Percentiles rank a stretch among this genome's conserved stretches.
Evolutionary conservation across 2,329 filamentous ascomycete species (phyloP).

Genomic region (Trichoderma koningiopsis): DNA sequence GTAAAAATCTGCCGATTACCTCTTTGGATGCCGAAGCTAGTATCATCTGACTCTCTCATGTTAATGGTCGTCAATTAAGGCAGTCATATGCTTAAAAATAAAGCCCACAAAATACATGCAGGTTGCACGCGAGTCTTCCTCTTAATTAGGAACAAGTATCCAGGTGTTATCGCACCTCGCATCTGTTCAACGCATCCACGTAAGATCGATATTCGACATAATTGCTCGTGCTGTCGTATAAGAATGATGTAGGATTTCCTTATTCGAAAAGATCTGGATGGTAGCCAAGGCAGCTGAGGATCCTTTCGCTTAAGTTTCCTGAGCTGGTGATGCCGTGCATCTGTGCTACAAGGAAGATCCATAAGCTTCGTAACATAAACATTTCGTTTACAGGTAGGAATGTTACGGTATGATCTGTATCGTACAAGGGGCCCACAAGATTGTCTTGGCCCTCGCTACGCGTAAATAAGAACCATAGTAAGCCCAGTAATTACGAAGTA

Average conservation of each 20-base stretch:
- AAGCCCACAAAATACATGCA: neutral
- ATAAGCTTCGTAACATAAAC: neutral
- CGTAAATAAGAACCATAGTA: neutral
- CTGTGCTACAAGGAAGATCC: neutral
- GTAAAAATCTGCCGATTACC: neutral
- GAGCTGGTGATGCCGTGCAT: neutral
- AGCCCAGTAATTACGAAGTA: neutral
- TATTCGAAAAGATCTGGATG: neutral
- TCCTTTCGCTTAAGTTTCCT: neutral
- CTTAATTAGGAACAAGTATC: neutral
- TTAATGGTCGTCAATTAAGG: neutral
- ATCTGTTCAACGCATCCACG: neutral
- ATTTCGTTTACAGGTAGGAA: neutral
- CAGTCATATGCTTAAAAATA: conserved; percentile 3
- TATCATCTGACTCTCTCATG: neutral
- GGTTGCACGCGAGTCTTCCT: neutral
- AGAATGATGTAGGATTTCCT: neutral
- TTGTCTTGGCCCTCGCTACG: neutral
- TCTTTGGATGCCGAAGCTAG: neutral
- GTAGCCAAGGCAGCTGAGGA: neutral
- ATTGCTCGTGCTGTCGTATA: neutral
- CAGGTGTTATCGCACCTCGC: neutral
- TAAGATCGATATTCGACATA: neutral
- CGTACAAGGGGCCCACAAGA: neutral
- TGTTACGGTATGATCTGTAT: neutral